Evolutionary conservation across 176 grass and related monocot genomes (phyloP).

Genomic region (Triticum monococcum): DNA sequence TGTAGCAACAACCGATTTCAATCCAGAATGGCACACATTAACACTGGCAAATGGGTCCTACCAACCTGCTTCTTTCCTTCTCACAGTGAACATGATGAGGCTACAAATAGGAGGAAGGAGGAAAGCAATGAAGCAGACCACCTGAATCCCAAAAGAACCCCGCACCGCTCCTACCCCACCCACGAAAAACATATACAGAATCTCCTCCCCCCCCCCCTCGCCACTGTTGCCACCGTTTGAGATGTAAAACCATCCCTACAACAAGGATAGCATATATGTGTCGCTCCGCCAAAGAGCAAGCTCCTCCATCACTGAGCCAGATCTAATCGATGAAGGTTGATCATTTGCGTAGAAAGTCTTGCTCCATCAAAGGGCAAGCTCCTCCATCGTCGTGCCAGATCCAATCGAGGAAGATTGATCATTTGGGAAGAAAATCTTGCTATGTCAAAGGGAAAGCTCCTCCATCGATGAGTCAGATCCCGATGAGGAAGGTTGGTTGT

Average conservation of each 20-base stretch:
- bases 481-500: no score
- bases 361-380: no score
- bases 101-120: neutral
- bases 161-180: no score
- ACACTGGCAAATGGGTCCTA: neutral
- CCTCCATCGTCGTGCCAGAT: no score
- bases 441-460: no score
- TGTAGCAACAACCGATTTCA: neutral
- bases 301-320: neutral
- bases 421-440: no score
- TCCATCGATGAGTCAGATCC: no score
- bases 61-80: neutral
- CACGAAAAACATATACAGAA: neutral
- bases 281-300: neutral
- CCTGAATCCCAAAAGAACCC: neutral
- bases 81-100: rapidly evolving
- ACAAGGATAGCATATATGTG: neutral
- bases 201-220: no score
- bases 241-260: neutral
- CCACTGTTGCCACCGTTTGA: neutral
- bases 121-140: neutral
- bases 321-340: no score
- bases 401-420: neutral
- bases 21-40: neutral
- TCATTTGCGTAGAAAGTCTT: no score